Conservation (phyloP, 257 asterid genomes). For the Fraxinus cuspidata region DNA sequence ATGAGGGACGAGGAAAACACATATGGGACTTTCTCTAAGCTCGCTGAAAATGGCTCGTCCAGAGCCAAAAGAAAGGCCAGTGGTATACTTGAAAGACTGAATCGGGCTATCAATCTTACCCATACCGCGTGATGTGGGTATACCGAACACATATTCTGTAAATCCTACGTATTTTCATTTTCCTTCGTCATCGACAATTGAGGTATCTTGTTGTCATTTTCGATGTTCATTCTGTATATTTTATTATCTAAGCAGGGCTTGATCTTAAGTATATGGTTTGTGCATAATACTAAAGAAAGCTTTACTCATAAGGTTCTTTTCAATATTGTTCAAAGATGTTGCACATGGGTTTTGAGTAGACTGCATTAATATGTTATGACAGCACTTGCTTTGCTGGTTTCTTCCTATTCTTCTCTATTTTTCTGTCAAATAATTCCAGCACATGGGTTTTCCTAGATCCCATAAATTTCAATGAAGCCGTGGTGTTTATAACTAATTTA, state of each 20-base stretch:
- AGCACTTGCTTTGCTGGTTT: conserved; percentile 18
- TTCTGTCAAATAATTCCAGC: conserved; percentile 26
- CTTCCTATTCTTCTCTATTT: not conserved
- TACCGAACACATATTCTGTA: conserved; percentile 50
- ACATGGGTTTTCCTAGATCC: conserved; percentile 27
- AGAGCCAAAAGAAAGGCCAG: conserved; percentile 85
- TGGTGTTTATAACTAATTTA: too few species aligned
- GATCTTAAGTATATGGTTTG: conserved; percentile 47
- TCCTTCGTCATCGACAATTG: conserved; percentile 2
- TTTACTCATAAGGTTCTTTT: conserved; percentile 25
- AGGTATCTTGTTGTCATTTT: conserved; percentile 42
- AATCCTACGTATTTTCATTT: conserved; percentile 48
- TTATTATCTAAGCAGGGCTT: conserved; percentile 38
- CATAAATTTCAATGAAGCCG: not conserved
- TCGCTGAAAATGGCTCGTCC: conserved; percentile 69
- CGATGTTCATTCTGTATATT: conserved; percentile 48
- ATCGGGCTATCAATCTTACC: conserved; percentile 46
- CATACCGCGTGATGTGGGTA: conserved; percentile 60
- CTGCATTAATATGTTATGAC: not conserved
- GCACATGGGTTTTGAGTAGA: conserved; percentile 36
- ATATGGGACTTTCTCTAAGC: conserved; percentile 58
- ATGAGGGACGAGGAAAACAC: conserved; percentile 65
- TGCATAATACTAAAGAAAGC: conserved; percentile 27
- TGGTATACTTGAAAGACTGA: conserved; percentile 72
- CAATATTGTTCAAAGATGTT: conserved; percentile 32